Evolutionary conservation across 495 filamentous ascomycete species (phyloP).

Genomic region (Pseudoneurospora amorphoporcata): DNA sequence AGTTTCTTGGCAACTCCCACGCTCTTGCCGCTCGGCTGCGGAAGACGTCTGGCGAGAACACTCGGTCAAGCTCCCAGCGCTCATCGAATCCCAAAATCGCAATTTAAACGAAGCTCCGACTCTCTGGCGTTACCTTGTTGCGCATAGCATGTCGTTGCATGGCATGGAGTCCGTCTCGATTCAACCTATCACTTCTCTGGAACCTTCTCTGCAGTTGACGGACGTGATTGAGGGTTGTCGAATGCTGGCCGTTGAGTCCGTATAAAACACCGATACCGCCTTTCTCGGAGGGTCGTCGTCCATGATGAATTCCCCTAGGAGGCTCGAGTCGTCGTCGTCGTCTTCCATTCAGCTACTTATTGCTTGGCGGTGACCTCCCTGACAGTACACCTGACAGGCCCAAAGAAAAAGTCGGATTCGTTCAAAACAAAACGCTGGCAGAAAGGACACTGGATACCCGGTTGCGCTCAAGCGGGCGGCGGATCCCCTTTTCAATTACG

Average conservation of each 20-base stretch:
- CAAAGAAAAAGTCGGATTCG: background rate
- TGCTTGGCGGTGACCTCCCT: background rate
- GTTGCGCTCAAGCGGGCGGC: background rate
- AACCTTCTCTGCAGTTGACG: background rate
- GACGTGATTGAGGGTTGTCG: background rate
- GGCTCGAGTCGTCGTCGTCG: background rate
- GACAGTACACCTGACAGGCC: background rate
- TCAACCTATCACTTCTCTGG: background rate
- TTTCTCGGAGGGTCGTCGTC: background rate
- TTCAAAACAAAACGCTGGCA: background rate
- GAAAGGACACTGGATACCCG: background rate
- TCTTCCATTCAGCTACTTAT: background rate
- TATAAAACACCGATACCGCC: background rate
- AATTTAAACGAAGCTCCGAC: background rate
- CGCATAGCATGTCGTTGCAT: background rate
- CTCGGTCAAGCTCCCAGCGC: background rate
- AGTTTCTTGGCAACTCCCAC: background rate
- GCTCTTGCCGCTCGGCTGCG: background rate
- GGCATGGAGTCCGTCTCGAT: background rate
- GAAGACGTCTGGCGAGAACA: background rate
- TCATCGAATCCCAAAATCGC: background rate
- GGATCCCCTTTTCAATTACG: constrained; percentile 22
- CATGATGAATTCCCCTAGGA: background rate
- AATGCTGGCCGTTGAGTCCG: background rate
- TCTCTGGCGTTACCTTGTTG: background rate